These are phyloP conservation scores for Fusarium virguliforme DNA, from an alignment of 2,329 filamentous ascomycete species.

Conservation along the genomic window DNA sequence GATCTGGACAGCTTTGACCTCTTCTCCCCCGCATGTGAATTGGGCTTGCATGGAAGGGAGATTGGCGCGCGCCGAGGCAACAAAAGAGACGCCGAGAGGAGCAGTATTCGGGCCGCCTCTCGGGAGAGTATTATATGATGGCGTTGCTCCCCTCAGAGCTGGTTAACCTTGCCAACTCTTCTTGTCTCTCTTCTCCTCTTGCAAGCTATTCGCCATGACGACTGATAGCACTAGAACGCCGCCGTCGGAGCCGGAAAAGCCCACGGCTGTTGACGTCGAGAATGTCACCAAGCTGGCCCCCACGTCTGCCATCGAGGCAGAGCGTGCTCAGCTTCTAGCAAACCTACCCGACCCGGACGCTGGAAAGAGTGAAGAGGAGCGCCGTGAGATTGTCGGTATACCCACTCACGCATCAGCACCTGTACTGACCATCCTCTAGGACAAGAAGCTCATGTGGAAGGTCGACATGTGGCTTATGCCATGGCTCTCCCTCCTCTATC, in stretches of 20 bases:
- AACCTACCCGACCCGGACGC: slow-evolving; percentile 64
- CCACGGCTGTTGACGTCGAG: slow-evolving; percentile 34
- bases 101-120: slow-evolving; percentile 3
- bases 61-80: not conserved
- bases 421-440: slow-evolving; percentile 22
- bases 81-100: not conserved
- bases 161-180: not conserved
- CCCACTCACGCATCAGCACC: not conserved
- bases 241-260: slow-evolving; percentile 38
- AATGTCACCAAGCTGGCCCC: slow-evolving; percentile 30
- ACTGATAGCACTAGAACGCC: slow-evolving; percentile 40
- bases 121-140: not conserved
- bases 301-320: slow-evolving; percentile 41
- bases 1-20: slow-evolving; percentile 25
- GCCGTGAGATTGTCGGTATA: slow-evolving; percentile 69
- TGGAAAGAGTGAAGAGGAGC: slow-evolving; percentile 74
- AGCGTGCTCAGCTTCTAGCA: slow-evolving; percentile 52
- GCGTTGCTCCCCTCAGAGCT: not conserved
- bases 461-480: slow-evolving; percentile 72
- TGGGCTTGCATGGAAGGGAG: slow-evolving; percentile 12
- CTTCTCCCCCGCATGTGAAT: slow-evolving; percentile 32
- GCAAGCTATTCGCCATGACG: slow-evolving; percentile 24
- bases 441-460: slow-evolving; percentile 70
- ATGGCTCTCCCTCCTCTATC: slow-evolving; percentile 71
- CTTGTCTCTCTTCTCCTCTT: not conserved